phyloP scores from a whole-genome alignment of 1,284 basidiomycete species.

The Tilletia setariae region DNA sequence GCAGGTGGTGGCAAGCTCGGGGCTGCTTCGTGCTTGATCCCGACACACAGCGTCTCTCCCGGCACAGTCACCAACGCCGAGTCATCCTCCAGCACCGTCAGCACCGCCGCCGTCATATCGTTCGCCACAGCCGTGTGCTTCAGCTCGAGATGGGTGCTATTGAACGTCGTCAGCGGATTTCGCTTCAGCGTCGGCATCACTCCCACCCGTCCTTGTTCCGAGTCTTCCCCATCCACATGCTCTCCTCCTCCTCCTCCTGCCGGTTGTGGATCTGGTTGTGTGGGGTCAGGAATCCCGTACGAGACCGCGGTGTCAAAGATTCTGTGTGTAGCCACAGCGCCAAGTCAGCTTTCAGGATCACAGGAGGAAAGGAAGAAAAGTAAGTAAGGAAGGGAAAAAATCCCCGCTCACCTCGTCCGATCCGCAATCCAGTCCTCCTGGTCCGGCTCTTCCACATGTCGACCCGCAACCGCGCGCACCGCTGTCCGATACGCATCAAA shows the following conservation, averaged over 20 bases:
- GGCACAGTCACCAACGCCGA: not conserved
- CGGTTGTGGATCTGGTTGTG: too few species aligned
- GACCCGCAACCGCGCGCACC: not conserved
- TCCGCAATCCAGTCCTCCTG: not conserved
- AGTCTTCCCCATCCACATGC: too few species aligned
- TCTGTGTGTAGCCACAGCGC: too few species aligned
- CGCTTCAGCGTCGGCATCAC: not conserved
- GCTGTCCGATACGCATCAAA: slow-evolving; percentile 12
- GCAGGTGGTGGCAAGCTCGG: too few species aligned
- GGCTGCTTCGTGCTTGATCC: slow-evolving; percentile 6
- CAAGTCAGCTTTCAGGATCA: not conserved
- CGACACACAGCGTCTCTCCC: slow-evolving; percentile 1
- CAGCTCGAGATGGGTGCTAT: slow-evolving; percentile 10
- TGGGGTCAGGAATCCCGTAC: not conserved
- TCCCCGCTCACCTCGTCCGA: not conserved
- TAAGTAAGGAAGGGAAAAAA: not conserved
- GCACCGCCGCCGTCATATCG: not conserved
- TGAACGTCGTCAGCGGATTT: slow-evolving; percentile 2
- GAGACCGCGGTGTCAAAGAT: slow-evolving; percentile 1
- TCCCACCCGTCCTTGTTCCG: not conserved
- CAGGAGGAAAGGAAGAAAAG: not conserved
- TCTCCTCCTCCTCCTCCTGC: too few species aligned
- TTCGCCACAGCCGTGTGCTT: not conserved
- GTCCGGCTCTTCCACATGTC: slow-evolving; percentile 2
- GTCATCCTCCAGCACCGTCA: slow-evolving; percentile 8